Evolutionary conservation across 73 alveolate species (phyloP).

Genomic region (Paramecium biaurelia): DNA sequence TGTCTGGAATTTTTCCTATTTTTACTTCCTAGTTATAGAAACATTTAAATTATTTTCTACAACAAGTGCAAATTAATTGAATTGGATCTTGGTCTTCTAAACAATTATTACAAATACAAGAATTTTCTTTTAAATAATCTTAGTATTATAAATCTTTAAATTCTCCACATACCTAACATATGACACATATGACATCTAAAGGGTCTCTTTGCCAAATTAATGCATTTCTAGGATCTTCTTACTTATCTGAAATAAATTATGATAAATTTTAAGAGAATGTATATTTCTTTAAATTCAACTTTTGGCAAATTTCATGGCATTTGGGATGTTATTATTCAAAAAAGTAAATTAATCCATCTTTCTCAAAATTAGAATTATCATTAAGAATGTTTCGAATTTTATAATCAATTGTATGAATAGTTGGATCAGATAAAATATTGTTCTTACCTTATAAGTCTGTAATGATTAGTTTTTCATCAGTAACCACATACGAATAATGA

Average conservation of each 20-base stretch:
- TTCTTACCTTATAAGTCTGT: constrained; percentile 54
- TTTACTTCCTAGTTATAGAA: background rate
- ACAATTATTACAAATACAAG: background rate
- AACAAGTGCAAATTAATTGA: background rate
- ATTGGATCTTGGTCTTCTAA: background rate
- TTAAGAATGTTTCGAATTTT: background rate
- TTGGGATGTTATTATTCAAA: background rate
- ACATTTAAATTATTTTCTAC: background rate
- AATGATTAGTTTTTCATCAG: background rate
- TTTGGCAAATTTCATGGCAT: background rate
- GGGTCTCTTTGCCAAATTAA: background rate
- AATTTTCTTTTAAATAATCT: background rate
- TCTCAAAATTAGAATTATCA: background rate
- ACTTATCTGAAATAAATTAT: background rate
- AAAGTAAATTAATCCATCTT: background rate
- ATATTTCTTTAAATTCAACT: background rate
- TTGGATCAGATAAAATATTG: constrained; percentile 44
- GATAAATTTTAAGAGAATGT: background rate
- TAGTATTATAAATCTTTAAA: background rate
- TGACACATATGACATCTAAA: background rate
- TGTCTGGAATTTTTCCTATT: background rate
- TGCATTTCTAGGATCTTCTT: background rate
- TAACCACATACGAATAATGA: constrained; percentile 9
- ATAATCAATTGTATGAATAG: background rate
- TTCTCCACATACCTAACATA: background rate